Conservation (phyloP, 177 flowering plant genomes). For the Vitis hybrid region DNA sequence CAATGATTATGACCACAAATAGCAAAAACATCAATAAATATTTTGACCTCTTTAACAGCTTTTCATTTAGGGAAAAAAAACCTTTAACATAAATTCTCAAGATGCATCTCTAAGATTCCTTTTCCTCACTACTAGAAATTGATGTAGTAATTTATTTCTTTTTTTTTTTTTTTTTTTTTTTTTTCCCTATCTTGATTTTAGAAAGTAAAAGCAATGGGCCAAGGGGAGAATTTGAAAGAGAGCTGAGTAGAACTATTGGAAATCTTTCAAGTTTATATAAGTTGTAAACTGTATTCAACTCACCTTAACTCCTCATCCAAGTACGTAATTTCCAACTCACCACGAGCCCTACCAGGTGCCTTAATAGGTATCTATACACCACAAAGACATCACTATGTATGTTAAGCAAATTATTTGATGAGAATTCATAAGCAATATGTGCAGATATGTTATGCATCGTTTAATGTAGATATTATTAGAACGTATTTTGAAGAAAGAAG, state of each 20-base stretch:
- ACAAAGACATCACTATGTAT: background rate
- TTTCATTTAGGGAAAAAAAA: no score
- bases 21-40: no score
- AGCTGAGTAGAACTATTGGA: background rate
- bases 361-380: constrained; percentile 71
- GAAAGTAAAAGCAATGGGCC: background rate
- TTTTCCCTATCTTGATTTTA: no score
- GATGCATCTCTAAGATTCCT: background rate
- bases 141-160: background rate
- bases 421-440: background rate
- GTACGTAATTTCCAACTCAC: constrained; percentile 80
- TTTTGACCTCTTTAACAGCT: no score
- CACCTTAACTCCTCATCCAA: constrained; percentile 84
- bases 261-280: no score
- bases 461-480: background rate
- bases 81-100: no score
- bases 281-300: constrained; percentile 12
- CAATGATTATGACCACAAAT: no score
- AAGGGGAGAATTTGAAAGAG: background rate
- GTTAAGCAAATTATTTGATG: background rate
- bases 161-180: background rate
- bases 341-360: constrained; percentile 79
- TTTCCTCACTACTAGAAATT: background rate
- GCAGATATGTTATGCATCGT: background rate
- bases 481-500: no score